Evolutionary conservation across 768 basidiomycete species (phyloP), one percentile per base, ranked within the genome.

Genomic region (Boletus rufocinnamomeus): DNA sequence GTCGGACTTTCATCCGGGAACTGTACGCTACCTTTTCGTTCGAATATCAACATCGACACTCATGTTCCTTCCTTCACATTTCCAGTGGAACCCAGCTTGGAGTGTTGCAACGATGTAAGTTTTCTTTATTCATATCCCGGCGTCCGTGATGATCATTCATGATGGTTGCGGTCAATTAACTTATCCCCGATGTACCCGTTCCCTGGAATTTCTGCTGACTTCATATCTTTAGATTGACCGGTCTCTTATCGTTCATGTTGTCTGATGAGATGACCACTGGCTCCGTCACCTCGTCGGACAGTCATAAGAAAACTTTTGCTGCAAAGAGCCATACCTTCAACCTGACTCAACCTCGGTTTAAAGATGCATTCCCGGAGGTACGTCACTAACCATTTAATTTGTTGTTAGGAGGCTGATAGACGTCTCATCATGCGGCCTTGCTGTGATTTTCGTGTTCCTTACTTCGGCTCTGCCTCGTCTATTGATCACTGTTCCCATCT

Each of bases 221-320:
- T 23, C 2, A 25, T 54, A 49, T 60, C 32, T 48, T 58, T 65
- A 96, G 94, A 74, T 81, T 96, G 65, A 98, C 95, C 7, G 97
- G 97, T 21, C 80, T 98, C 21, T 76, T 96, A 49, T 93, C 91
- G 5, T 97, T 97, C 77, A 96, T 96, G 95, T 80, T 95, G 50
- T 87, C 91, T 1, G 93, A 97, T 64, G 95, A 97, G 74, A 94
- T 98, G 83, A 98, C 97, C 0, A 97, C 96, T 0, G 96, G 96
- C 11, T 93, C 91, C 1, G 85, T 95, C 32, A 91, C 84, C 8
- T 88, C 91, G 1, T 83, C 86, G 16, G 88, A 90, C 43, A 77
- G 80, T 6, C 89, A 98, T 67, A 96, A 94, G 75, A 84, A 83
- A 38, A 71, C 76, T 0, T 87, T 93, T 60, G 95, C 96, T 1